These are phyloP conservation scores for Nymphaea thermarum DNA, from an alignment of 164 flowering plant genomes.

Conservation along the genomic window DNA sequence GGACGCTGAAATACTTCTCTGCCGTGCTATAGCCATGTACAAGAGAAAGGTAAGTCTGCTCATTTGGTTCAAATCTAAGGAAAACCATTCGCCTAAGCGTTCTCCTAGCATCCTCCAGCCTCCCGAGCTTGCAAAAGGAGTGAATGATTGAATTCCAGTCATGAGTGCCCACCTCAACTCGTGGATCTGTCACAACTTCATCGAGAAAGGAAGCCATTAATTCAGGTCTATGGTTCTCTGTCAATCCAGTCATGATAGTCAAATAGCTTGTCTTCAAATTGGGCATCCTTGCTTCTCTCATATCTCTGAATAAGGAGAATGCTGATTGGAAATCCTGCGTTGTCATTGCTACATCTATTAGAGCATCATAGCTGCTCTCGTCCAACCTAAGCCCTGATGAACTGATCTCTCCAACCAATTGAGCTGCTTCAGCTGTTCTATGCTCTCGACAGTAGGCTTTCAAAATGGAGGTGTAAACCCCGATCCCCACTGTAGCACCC, in stretches of 20 bases:
- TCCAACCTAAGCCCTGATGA: conserved; percentile 65
- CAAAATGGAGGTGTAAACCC: conserved; percentile 80
- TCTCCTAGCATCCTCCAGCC: conserved; percentile 85
- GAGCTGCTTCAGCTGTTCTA: conserved; percentile 83
- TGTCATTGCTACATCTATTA: conserved; percentile 85
- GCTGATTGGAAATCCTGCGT: conserved; percentile 93
- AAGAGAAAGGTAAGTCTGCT: conserved; percentile 80
- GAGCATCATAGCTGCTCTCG: conserved; percentile 42
- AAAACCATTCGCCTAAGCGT: conserved; percentile 89
- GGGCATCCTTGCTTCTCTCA: conserved; percentile 65
- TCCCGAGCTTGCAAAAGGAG: conserved; percentile 79
- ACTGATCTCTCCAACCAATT: conserved; percentile 60
- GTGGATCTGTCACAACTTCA: conserved; percentile 82
- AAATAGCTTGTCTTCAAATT: conserved; percentile 75
- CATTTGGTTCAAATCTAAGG: conserved; percentile 73
- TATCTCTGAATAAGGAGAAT: conserved; percentile 77
- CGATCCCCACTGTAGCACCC: conserved; percentile 62
- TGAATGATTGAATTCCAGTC: conserved; percentile 98
- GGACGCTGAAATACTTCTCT: conserved; percentile 62
- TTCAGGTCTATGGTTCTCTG: conserved; percentile 86
- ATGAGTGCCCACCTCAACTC: conserved; percentile 78
- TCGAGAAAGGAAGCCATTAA: conserved; percentile 93
- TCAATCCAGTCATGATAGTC: conserved; percentile 91
- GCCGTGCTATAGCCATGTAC: conserved; percentile 71
- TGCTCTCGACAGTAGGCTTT: conserved; percentile 77